phyloP scores from a whole-genome alignment of 495 filamentous ascomycete genomes.

The Pyrenopolyporus hunteri region DNA sequence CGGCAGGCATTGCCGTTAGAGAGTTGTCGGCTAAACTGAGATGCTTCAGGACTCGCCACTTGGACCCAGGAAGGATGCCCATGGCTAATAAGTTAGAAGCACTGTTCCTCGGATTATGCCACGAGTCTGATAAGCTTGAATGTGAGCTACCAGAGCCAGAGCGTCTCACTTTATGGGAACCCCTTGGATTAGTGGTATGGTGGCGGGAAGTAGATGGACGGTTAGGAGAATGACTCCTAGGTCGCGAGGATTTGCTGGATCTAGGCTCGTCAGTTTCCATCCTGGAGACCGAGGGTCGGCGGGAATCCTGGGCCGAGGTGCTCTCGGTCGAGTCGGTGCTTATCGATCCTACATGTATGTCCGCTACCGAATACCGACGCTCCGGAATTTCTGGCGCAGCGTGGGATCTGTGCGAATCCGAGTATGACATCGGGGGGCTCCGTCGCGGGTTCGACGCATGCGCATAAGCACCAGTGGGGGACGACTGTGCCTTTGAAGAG shows the following conservation, averaged over 20 bases:
- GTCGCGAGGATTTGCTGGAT: slow-evolving; percentile 52
- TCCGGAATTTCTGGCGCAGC: slow-evolving; percentile 72
- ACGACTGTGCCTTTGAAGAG: slow-evolving; percentile 82
- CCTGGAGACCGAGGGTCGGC: slow-evolving; percentile 49
- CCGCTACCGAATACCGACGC: slow-evolving; percentile 52
- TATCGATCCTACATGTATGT: slow-evolving; percentile 53
- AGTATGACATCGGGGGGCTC: slow-evolving; percentile 60
- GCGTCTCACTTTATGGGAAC: slow-evolving; percentile 73
- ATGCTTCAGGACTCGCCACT: slow-evolving; percentile 94
- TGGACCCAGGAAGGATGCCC: slow-evolving; percentile 74
- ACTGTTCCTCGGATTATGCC: slow-evolving; percentile 67
- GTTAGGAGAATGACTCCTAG: slow-evolving; percentile 79
- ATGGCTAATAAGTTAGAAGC: slow-evolving; percentile 72
- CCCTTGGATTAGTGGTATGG: slow-evolving; percentile 64
- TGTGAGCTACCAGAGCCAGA: slow-evolving; percentile 92
- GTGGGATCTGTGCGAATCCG: slow-evolving; percentile 61
- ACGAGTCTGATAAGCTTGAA: slow-evolving; percentile 76
- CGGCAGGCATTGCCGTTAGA: slow-evolving; percentile 74
- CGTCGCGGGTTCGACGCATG: slow-evolving; percentile 63
- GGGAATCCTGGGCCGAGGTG: slow-evolving; percentile 40
- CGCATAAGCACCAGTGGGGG: slow-evolving; percentile 72
- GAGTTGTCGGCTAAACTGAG: slow-evolving; percentile 91
- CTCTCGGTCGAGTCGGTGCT: slow-evolving; percentile 51
- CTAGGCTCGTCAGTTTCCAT: slow-evolving; percentile 48
- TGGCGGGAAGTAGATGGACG: slow-evolving; percentile 76